Percentiles rank a stretch among this genome's conserved stretches.
Evolutionary conservation across 2,329 filamentous ascomycete species (phyloP).

Genomic region (Xylaria sp.): DNA sequence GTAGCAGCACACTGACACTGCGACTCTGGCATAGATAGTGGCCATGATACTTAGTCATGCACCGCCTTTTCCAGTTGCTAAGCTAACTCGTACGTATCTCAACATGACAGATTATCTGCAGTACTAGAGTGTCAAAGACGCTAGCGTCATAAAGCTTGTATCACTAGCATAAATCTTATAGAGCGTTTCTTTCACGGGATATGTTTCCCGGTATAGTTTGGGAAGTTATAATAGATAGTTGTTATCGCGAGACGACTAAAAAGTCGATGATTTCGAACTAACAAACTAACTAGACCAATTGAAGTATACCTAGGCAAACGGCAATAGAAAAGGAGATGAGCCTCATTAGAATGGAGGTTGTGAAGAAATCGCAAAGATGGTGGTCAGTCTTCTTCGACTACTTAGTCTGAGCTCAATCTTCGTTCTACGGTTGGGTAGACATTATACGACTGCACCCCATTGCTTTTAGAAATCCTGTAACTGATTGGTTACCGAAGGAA

Average conservation of each 20-base stretch:
- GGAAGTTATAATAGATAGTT: background rate
- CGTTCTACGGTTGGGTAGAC: background rate
- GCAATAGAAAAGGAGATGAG: conserved; percentile 1
- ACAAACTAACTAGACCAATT: too few species aligned
- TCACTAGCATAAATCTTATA: too few species aligned
- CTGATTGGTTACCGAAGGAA: conserved; percentile 2
- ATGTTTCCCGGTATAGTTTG: background rate
- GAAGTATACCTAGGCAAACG: background rate
- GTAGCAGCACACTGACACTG: background rate
- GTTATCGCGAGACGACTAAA: background rate
- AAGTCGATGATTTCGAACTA: background rate
- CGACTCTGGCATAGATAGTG: background rate
- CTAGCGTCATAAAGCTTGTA: too few species aligned
- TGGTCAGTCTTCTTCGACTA: background rate
- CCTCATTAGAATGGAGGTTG: background rate
- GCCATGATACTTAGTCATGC: background rate
- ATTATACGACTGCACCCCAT: background rate
- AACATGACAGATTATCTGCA: background rate
- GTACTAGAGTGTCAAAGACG: too few species aligned
- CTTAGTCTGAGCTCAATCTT: background rate
- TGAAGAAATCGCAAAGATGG: background rate
- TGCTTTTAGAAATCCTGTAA: background rate
- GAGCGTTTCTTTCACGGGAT: background rate
- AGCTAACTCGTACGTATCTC: background rate
- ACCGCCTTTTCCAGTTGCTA: background rate